Percentiles rank a stretch among this genome's conserved stretches.
phyloP scores from a whole-genome alignment of 163 green algal genomes.

The Volvox carteri region DNA sequence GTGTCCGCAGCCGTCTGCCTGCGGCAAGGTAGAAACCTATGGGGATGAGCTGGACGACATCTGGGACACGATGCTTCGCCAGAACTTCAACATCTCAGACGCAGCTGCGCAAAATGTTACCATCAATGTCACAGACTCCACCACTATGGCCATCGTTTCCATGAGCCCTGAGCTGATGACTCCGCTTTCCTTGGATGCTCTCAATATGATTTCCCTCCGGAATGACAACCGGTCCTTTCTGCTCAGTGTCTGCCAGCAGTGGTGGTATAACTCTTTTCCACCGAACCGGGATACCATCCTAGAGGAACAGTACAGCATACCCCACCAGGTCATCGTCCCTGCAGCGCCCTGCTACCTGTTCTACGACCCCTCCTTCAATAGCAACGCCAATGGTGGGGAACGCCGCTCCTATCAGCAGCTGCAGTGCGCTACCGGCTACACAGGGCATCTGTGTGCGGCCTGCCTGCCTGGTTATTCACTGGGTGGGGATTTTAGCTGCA shows the following conservation, averaged over 20 bases:
- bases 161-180: background rate
- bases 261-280: background rate
- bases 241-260: background rate
- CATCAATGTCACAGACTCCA: background rate
- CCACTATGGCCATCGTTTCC: too few relatives aligned
- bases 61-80: background rate
- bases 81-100: background rate
- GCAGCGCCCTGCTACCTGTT: background rate
- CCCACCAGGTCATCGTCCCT: background rate
- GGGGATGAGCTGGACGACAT: background rate
- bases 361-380: background rate
- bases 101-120: background rate
- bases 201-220: too few relatives aligned
- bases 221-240: background rate
- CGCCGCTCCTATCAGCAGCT: slow-evolving; percentile 4
- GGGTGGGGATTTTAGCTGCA: background rate
- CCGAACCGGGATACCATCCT: too few relatives aligned
- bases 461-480: slow-evolving; percentile 16
- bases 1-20: slow-evolving; percentile 15
- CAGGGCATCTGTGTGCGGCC: slow-evolving; percentile 24
- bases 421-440: slow-evolving; percentile 34
- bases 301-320: background rate
- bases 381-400: background rate
- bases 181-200: too few relatives aligned
- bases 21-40: background rate